Base-by-base conservation (phyloP, 2,329 filamentous ascomycete species). In the Venturia nashicola region DNA sequence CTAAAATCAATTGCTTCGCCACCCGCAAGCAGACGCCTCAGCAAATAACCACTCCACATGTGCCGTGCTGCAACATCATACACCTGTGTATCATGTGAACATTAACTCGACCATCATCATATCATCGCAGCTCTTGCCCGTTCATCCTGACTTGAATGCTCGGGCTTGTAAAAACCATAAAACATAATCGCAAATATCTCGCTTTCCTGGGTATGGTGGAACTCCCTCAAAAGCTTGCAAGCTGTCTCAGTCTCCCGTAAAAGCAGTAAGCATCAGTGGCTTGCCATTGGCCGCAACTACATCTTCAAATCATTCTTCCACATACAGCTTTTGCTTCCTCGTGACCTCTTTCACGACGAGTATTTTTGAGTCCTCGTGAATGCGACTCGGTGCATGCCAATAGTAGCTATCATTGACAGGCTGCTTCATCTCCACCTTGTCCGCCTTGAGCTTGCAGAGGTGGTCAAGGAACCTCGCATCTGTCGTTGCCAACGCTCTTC, bases 381-480 rank as follows among this genome's bases (percentile, higher is more conserved):
- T 64, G 23, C 61, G 61, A 18, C 42, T 44, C 23, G 43, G 43
- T 32, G 39, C 40, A 39, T 63, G 61, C 61, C 61, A 63, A 23
- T 39, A 46, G 36, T 63, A 57, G 7, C n/a, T 20, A 11, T 63
- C 51, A 18, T 34, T 39, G 11, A 57, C 34, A n/a, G 62, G 54
- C 36, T 54, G 62, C 32, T 63, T 59, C 46, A 75, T 73, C 43
- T 66, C 60, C 5, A 80, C 71, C 20, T 75, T 69, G 64, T 81
- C 76, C 2, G 75, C 76, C 65, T 77, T 76, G 66, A 82, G 71
- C 40, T 74, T 70, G 65, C 73, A 75, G 18, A 82, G 69, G 63
- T 77, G 75, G 63, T 75, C 72, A 46, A 81, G 67, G 64, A 82
- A 81, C 57, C 73, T 74, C 64, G 71, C 68, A 64, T 80, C 78